Percentiles rank a stretch among this genome's conserved stretches.
These are phyloP conservation scores for Pleurotus djamor DNA, from an alignment of 768 basidiomycete genomes.

Conservation along the genomic window DNA sequence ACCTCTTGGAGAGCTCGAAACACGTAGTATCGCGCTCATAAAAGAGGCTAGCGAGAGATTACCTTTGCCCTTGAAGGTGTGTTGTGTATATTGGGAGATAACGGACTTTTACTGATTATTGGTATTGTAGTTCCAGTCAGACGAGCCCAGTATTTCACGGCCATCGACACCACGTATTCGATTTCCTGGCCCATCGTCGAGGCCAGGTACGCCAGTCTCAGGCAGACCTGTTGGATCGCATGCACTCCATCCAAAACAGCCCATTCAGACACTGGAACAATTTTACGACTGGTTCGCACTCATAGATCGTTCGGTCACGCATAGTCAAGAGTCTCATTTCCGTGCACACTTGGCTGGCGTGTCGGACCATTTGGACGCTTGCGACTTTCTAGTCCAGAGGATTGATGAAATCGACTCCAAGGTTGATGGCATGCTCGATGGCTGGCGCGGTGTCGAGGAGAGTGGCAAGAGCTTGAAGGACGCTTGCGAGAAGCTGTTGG, in stretches of 20 bases:
- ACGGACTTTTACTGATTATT: slow-evolving; percentile 2
- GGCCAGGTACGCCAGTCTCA: slow-evolving; percentile 45
- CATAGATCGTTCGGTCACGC: slow-evolving; percentile 87
- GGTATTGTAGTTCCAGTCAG: slow-evolving; percentile 23
- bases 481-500: slow-evolving; percentile 85
- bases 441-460: slow-evolving; percentile 88
- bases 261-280: slow-evolving; percentile 89
- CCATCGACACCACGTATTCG: slow-evolving; percentile 39
- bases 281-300: slow-evolving; percentile 97
- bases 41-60: slow-evolving; percentile 56
- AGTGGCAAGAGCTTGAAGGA: slow-evolving; percentile 89
- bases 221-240: slow-evolving; percentile 25
- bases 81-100: slow-evolving; percentile 5
- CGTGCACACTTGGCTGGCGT: slow-evolving; percentile 80
- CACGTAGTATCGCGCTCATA: slow-evolving; percentile 60
- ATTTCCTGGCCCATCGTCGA: slow-evolving; percentile 13
- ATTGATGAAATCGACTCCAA: slow-evolving; percentile 74
- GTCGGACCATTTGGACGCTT: slow-evolving; percentile 71
- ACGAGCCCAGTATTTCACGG: slow-evolving; percentile 25
- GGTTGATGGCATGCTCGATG: slow-evolving; percentile 79
- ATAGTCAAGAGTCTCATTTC: slow-evolving; percentile 93
- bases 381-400: slow-evolving; percentile 69
- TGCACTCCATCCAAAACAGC: slow-evolving; percentile 69
- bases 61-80: slow-evolving; percentile 77
- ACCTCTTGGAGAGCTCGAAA: slow-evolving; percentile 68